Evolutionary conservation across 192 early-diverging fungal genomes (phyloP).

Genomic region (Linnemannia hyalina): DNA sequence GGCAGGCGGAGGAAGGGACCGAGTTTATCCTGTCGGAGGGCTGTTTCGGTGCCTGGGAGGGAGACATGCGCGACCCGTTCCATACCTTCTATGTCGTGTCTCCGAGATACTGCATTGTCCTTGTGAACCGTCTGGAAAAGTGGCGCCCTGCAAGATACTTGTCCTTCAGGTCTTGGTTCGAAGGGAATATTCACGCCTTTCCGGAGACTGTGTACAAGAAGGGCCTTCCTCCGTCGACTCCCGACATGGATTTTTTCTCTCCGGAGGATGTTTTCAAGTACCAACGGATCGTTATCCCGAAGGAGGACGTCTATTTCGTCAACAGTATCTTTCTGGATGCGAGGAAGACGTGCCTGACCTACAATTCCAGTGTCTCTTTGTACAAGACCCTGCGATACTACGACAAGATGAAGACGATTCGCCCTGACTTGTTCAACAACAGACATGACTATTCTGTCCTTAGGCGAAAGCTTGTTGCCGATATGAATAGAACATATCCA

Average conservation of each 20-base stretch:
- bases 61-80: constrained; percentile 6
- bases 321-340: constrained; percentile 28
- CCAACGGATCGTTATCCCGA: constrained; percentile 22
- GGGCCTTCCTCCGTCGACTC: not conserved
- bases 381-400: constrained; percentile 16
- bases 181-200: not conserved
- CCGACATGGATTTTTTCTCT: not conserved
- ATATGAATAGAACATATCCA: constrained; percentile 19
- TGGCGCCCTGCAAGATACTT: not conserved
- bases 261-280: constrained; percentile 31
- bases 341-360: constrained; percentile 10
- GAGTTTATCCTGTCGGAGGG: constrained; percentile 53
- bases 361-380: constrained; percentile 25
- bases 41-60: constrained; percentile 54
- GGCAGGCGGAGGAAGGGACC: constrained; percentile 51
- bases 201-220: constrained; percentile 1
- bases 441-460: constrained; percentile 12
- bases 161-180: constrained; percentile 18
- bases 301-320: constrained; percentile 14
- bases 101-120: constrained; percentile 47
- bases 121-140: constrained; percentile 13
- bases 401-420: constrained; percentile 12
- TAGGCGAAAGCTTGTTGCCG: constrained; percentile 14
- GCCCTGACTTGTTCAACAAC: not conserved
- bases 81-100: constrained; percentile 55